A percentile compares a stretch with the other conserved stretches of the same genome.
phyloP scores from a whole-genome alignment of 805 yeast genomes.

The Soucietia sequanensis region DNA sequence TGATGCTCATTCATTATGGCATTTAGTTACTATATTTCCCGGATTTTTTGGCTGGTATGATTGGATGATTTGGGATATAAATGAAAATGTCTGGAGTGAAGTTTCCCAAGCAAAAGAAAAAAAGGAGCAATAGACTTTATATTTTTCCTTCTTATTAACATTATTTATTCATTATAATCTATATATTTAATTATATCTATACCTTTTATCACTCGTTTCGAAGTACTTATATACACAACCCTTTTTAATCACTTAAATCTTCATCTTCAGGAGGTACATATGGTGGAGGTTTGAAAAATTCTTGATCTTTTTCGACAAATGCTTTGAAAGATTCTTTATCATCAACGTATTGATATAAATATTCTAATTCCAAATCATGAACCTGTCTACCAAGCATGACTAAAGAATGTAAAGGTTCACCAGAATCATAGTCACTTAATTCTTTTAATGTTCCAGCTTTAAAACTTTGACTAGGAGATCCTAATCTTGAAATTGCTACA shows the following conservation, averaged over 20 bases:
- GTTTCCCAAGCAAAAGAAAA: constrained; percentile 9
- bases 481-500: constrained; percentile 88
- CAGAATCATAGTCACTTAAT: constrained; percentile 80
- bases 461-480: constrained; percentile 79
- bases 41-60: constrained; percentile 43
- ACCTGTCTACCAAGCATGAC: constrained; percentile 90
- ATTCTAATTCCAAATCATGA: constrained; percentile 90
- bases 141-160: not conserved
- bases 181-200: constrained; percentile 1
- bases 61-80: constrained; percentile 44
- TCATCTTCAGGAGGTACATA: constrained; percentile 49
- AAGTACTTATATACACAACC: not conserved
- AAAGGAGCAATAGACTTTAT: constrained; percentile 7
- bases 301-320: constrained; percentile 57
- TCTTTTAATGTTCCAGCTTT: constrained; percentile 82
- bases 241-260: constrained; percentile 12
- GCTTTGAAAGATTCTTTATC: constrained; percentile 50
- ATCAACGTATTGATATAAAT: constrained; percentile 71
- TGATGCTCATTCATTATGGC: constrained; percentile 97
- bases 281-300: constrained; percentile 70
- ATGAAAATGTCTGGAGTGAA: constrained; percentile 28
- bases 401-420: constrained; percentile 91
- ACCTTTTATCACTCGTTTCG: not conserved
- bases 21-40: constrained; percentile 68
- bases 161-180: constrained; percentile 2